Percentiles rank a stretch among this genome's conserved stretches.
Conservation (phyloP, 1,284 basidiomycete species). For the Malassezia cuniculi region DNA sequence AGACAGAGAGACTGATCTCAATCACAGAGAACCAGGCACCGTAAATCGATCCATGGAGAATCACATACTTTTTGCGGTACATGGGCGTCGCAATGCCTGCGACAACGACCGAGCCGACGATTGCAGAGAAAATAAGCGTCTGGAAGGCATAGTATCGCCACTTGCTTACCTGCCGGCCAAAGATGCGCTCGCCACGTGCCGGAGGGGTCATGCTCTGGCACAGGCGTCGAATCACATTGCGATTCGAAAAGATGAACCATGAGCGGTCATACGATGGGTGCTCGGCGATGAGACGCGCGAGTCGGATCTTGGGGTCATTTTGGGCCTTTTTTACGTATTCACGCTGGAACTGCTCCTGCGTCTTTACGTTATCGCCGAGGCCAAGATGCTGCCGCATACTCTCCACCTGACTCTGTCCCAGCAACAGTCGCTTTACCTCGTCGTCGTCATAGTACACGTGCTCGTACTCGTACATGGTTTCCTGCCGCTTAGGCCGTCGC, state of each 20-base stretch:
- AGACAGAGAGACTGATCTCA: slow-evolving; percentile 62
- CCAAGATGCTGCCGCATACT: slow-evolving; percentile 41
- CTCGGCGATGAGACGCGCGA: slow-evolving; percentile 72
- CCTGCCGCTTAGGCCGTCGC: neutral
- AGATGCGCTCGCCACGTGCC: slow-evolving; percentile 65
- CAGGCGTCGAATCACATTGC: slow-evolving; percentile 59
- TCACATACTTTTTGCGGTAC: slow-evolving; percentile 67
- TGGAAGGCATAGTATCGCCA: slow-evolving; percentile 63
- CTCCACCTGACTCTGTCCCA: slow-evolving; percentile 57
- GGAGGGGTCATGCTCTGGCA: slow-evolving; percentile 78
- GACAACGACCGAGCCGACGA: slow-evolving; percentile 70
- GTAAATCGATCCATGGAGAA: slow-evolving; percentile 53
- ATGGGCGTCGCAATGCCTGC: slow-evolving; percentile 73
- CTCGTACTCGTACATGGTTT: slow-evolving; percentile 14
- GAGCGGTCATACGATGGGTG: slow-evolving; percentile 84
- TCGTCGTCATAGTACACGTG: slow-evolving; percentile 14
- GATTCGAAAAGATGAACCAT: slow-evolving; percentile 78
- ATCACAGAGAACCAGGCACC: slow-evolving; percentile 78
- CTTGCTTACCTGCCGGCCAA: slow-evolving; percentile 33
- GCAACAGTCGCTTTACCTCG: slow-evolving; percentile 44
- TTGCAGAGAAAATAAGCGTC: slow-evolving; percentile 59
- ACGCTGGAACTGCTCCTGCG: slow-evolving; percentile 17
- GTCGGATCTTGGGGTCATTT: slow-evolving; percentile 64
- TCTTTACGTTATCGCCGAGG: slow-evolving; percentile 14
- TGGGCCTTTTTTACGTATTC: slow-evolving; percentile 42